phyloP scores from a whole-genome alignment of 768 basidiomycete genomes.

The Leccinum pellstonianum region DNA sequence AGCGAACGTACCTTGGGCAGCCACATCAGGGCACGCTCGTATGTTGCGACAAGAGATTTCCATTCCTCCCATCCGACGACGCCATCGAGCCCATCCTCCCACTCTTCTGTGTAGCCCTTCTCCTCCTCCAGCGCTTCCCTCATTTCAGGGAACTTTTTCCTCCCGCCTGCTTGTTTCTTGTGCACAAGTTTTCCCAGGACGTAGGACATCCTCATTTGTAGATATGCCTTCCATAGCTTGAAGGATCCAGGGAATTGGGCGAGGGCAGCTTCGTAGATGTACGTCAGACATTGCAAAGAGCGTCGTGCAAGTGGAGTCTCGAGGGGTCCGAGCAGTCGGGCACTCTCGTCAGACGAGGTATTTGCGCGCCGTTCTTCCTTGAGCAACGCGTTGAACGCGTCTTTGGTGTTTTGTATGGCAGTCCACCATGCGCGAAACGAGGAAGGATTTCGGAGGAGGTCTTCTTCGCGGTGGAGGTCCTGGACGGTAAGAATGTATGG shows the following conservation, averaged over 20 bases:
- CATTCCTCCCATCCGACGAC: slow-evolving; percentile 97
- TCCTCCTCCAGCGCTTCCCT: slow-evolving; percentile 88
- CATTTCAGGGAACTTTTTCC: slow-evolving; percentile 91
- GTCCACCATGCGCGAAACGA: slow-evolving; percentile 95
- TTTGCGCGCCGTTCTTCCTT: slow-evolving; percentile 52
- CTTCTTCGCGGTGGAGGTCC: slow-evolving; percentile 90
- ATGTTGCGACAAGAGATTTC: slow-evolving; percentile 82
- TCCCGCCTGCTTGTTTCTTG: slow-evolving; percentile 80
- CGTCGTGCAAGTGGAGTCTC: slow-evolving; percentile 69
- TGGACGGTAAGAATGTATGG: slow-evolving; percentile 68
- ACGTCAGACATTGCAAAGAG: slow-evolving; percentile 80
- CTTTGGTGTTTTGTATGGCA: slow-evolving; percentile 74
- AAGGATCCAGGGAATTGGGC: slow-evolving; percentile 84
- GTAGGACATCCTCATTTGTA: slow-evolving; percentile 78
- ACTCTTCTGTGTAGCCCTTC: slow-evolving; percentile 73
- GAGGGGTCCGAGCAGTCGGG: slow-evolving; percentile 73
- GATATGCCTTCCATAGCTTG: slow-evolving; percentile 95
- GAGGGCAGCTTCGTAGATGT: slow-evolving; percentile 93
- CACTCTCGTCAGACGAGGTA: slow-evolving; percentile 48
- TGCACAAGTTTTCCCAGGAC: slow-evolving; percentile 74
- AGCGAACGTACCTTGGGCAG: slow-evolving; percentile 68
- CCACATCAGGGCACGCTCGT: slow-evolving; percentile 95
- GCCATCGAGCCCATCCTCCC: slow-evolving; percentile 84
- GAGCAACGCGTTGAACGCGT: slow-evolving; percentile 54
- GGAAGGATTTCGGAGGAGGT: slow-evolving; percentile 84